Conservation (phyloP, 2,329 filamentous ascomycete genomes). For the Onygenales sp. region DNA sequence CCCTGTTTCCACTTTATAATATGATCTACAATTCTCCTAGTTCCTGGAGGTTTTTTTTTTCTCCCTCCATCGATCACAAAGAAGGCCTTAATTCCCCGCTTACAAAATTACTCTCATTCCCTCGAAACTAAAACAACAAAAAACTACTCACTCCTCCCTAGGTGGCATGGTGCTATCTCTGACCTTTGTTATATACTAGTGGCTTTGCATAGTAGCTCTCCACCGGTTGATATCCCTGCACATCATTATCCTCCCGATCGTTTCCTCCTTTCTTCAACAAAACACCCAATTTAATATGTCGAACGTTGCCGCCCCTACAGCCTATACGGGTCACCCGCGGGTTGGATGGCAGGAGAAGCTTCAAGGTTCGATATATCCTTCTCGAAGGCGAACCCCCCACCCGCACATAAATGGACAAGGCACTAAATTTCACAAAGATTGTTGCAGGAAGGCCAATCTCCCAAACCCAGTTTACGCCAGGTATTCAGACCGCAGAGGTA, state of each 20-base stretch:
- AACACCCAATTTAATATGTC: slow-evolving; percentile 8
- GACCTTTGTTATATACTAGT: not conserved
- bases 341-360: slow-evolving; percentile 49
- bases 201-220: no score
- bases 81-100: not conserved
- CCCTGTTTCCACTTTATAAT: slow-evolving; percentile 7
- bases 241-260: not conserved
- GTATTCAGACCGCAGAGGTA: slow-evolving; percentile 67
- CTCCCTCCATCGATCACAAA: not conserved
- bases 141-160: not conserved
- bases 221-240: not conserved
- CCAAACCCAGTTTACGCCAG: slow-evolving; percentile 56
- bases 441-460: slow-evolving; percentile 47
- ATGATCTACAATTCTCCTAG: slow-evolving; percentile 1
- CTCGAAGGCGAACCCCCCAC: not conserved
- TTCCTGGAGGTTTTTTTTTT: not conserved
- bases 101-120: not conserved
- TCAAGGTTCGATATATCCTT: slow-evolving; percentile 36
- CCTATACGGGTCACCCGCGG: slow-evolving; percentile 15
- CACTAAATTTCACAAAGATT: slow-evolving; percentile 35
- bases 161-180: not conserved
- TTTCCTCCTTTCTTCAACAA: slow-evolving; percentile 2
- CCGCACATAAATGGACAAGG: slow-evolving; percentile 1
- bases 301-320: slow-evolving; percentile 12
- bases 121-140: not conserved